Evolutionary conservation across 352 stramenopile genomes (phyloP), one percentile per base, ranked within the genome.

Genomic region (Phytophthora nicotianae): DNA sequence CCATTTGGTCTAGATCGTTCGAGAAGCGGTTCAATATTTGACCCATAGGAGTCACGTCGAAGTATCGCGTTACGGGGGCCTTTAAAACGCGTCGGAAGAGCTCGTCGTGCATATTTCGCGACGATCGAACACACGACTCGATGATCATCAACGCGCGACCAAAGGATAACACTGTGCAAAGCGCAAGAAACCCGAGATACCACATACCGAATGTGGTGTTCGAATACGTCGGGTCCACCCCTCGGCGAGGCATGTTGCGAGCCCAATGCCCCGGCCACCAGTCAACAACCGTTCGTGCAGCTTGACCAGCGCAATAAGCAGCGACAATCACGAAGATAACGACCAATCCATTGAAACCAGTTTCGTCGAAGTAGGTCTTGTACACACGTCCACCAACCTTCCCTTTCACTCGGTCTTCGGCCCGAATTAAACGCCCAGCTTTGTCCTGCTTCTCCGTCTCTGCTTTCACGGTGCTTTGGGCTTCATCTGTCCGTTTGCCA

Each of bases 1-100:
- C 76, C 43, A 86, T 66, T 57, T 84, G 75, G 40, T 88, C 73
- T 24, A 86, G 50, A 16, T 89, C 80, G 41, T 74, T 81, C 20
- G 70, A 81, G 49, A 89, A 89, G 2, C 77, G 66, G 45, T 88
- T 89, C 24, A 89, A 56, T 29, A 88, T 86, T 10, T 70, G 73
- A 9, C 80, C 77, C 6, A 89, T 65, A 0, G 81, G 79, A 1
- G 77, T 90, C 27, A 86, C 53, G 42, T 90, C 79, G 26, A 87
- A 90, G 69, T 86, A 89, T 5, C 46, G 45, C 16, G 77, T 84
- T 16, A 89, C 62, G 0, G 72, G 77, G 4, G 81, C 81, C 5
- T 50, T 21, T 5, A 90, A 35, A 2, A 88, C 76, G 5, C 69
- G 74, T 19, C 67, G 64, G 37, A 85, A 85, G 0, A 81, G 65